Percentiles rank a stretch among this genome's conserved stretches.
Conservation (phyloP, 2,329 filamentous ascomycete species). For the Pleoardoris graminearum region DNA sequence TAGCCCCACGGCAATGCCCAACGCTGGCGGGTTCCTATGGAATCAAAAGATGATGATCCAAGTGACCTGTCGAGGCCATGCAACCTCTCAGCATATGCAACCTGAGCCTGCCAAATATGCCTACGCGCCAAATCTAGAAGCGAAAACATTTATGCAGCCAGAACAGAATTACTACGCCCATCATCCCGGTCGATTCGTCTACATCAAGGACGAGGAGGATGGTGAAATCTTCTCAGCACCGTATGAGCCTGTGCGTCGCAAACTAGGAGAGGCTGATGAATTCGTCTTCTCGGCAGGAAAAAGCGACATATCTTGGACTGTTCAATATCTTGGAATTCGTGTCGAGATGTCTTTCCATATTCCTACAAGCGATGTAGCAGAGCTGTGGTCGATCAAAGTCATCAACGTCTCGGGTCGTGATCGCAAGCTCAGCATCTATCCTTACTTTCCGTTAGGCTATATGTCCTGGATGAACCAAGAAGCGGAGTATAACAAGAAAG, state of each 20-base stretch:
- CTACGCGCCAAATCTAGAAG: constrained; percentile 62
- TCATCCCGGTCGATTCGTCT: constrained; percentile 63
- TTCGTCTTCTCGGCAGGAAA: constrained; percentile 61
- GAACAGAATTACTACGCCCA: constrained; percentile 63
- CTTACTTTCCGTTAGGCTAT: constrained; percentile 63
- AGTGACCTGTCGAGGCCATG: constrained; percentile 62
- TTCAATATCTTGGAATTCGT: constrained; percentile 56
- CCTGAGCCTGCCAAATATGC: constrained; percentile 64
- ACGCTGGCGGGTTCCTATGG: constrained; percentile 61
- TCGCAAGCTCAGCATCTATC: constrained; percentile 57
- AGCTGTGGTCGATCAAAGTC: constrained; percentile 60
- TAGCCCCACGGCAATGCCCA: constrained; percentile 60
- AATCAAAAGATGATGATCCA: constrained; percentile 66
- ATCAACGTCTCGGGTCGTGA: constrained; percentile 53
- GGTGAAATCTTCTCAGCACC: constrained; percentile 59
- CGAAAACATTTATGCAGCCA: constrained; percentile 64
- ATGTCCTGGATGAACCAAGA: constrained; percentile 67
- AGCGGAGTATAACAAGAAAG: constrained; percentile 55
- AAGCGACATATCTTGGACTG: constrained; percentile 59
- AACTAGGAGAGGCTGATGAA: constrained; percentile 43
- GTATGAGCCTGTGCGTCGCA: constrained; percentile 58
- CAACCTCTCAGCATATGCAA: constrained; percentile 63
- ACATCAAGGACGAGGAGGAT: constrained; percentile 60
- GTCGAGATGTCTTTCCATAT: constrained; percentile 58
- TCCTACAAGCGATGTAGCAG: constrained; percentile 59